Base-by-base conservation (phyloP, 2,329 filamentous ascomycete genomes). In the Neoascochyta sp. region DNA sequence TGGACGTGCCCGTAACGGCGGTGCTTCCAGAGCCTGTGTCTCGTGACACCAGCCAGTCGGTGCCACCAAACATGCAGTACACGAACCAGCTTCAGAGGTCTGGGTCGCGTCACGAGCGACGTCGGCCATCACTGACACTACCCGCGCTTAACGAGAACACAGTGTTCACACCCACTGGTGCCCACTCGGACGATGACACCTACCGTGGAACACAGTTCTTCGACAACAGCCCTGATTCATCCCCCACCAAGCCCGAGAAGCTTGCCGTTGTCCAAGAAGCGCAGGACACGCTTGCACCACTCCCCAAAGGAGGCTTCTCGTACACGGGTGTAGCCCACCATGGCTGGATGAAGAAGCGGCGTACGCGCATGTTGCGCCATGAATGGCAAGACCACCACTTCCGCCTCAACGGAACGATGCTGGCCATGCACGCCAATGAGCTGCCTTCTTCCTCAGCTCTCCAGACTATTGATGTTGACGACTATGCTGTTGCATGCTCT, bases 331-430 rank as follows among this genome's bases (percentile, higher is more conserved):
- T 83, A 41, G 76, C 78, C 18, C 86, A 89, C 63, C 78, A 85
- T 27, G 92, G 92, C 2, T 88, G 81, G 64, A 94, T 98, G 80
- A 89, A 87, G 73, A 95, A 94, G 73, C 86, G 90, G 57, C 87
- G 87, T 68, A 93, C 83, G 18, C 81, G 80, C 54, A 80, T 95
- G 70, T 76, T 95, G 39, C 85, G 87, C 23, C 86, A 94, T 62
- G 89, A 95, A 67, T 95, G 89, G 89, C 80, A 88, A 54, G 86
- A 93, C 60, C 83, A 87, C 48, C 92, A 90, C 68, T 93, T 92
- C 62, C 87, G 86, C 15, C 81, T 95, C 42, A 80, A 81, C 25
- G 70, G 69, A 45, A 71, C 70, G 0, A 60, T 65, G 32, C 65
- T 74, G 12, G 80, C 83, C 32, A 83, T 90, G 76, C 85, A 89